phyloP scores from a whole-genome alignment of 73 alveolate species.

The Effrenium voratum region DNA sequence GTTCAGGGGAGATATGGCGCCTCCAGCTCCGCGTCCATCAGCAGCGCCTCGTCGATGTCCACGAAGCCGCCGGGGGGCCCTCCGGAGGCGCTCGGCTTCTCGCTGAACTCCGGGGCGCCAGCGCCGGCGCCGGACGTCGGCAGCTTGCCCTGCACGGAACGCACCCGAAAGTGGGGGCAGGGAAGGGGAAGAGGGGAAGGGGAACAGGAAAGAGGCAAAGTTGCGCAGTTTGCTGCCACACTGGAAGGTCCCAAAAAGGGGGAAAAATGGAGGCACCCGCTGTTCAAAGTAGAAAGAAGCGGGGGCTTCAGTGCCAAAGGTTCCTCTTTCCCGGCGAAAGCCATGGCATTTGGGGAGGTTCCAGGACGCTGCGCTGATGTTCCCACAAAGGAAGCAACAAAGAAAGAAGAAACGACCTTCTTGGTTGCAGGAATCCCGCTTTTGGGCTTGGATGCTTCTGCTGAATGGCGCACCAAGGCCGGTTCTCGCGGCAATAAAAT shows the following conservation, averaged over 20 bases:
- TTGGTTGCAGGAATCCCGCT: no score
- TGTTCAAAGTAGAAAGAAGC: not conserved
- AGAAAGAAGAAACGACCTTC: no score
- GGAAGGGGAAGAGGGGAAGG: not conserved
- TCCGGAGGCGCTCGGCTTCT: conserved; percentile 7
- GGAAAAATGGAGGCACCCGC: not conserved
- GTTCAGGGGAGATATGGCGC: no score
- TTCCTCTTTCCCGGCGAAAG: no score
- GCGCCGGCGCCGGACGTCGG: not conserved
- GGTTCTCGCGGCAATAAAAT: no score
- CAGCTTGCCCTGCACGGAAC: not conserved
- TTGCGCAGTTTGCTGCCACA: not conserved
- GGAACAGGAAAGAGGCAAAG: not conserved
- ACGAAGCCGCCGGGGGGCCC: conserved; percentile 82
- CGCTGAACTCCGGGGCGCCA: conserved; percentile 69
- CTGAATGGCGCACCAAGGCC: no score
- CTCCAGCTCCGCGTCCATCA: not conserved
- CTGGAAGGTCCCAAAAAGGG: not conserved
- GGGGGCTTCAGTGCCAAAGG: no score
- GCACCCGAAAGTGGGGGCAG: not conserved
- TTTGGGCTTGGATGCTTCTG: no score
- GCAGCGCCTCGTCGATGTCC: conserved; percentile 60
- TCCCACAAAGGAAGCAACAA: no score
- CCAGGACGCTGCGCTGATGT: no score
- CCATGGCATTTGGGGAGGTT: no score